These are phyloP conservation scores for Aquilaria yunnanensis DNA, from an alignment of 345 rosid genomes.

Conservation along the genomic window DNA sequence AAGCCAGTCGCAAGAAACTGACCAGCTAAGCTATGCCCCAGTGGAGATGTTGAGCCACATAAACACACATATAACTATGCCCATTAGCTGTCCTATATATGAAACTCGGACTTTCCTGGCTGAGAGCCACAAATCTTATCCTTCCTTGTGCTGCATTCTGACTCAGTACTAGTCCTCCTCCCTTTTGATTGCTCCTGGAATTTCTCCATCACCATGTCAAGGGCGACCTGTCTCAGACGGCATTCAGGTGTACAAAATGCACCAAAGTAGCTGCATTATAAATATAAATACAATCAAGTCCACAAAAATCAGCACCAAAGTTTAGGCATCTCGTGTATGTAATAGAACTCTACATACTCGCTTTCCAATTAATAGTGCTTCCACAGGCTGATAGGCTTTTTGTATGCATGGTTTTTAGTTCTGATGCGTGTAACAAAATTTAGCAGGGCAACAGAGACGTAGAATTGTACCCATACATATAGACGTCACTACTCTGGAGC, in stretches of 20 bases:
- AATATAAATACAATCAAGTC: conserved; percentile 1
- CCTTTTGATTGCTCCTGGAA: conserved; percentile 3
- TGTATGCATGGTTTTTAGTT: too few species aligned
- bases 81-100: neutral
- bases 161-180: neutral
- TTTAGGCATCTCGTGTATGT: neutral
- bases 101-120: conserved; percentile 1
- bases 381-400: too few species aligned
- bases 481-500: conserved; percentile 16
- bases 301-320: neutral
- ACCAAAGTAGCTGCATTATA: conserved; percentile 20
- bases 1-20: conserved; percentile 24
- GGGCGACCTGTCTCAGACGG: conserved; percentile 15
- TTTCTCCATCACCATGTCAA: conserved; percentile 15
- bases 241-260: conserved; percentile 33
- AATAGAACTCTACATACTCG: neutral
- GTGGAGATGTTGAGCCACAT: neutral
- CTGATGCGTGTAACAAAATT: neutral
- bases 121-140: conserved; percentile 4
- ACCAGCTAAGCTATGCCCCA: conserved; percentile 17
- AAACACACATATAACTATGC: too few species aligned
- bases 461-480: conserved; percentile 35
- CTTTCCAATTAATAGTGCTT: neutral
- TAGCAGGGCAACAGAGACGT: conserved; percentile 4
- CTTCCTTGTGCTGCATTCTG: conserved; percentile 6